Evolutionary conservation across 441 rosid species (phyloP), one percentile per base, ranked within the genome.

Genomic region (Flueggea neowawraea): DNA sequence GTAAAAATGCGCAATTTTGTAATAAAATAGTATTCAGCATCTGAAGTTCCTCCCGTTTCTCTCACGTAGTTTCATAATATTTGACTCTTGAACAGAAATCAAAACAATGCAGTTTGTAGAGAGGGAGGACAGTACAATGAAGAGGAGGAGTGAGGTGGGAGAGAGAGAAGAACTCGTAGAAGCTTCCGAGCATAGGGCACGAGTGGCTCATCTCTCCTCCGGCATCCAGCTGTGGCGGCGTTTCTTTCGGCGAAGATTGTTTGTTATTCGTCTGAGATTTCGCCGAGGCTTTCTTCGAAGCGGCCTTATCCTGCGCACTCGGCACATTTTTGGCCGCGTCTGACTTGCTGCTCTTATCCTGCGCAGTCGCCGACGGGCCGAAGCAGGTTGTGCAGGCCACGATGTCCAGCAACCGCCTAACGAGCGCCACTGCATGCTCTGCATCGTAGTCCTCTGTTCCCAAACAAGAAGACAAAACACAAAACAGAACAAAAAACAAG

Each of bases 301-400:
- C 73, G 33, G 69, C 63, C 84, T 77, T 90, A 41, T 63, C 76
- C 69, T 33, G 39, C 39, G 65, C 50, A 63, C 6, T 57, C 43
- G 63, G 67, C 63, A 58, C 81, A 70, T 76, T 70, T 68, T 78
- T 66, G 10, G 54, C 77, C 48, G 54, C 68, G 45, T 57, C 84
- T 57, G 41, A 67, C 48, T 51, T 73, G 54, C 73, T 72, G 52
- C 72, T 58, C 67, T 75, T 80, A 39, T 78, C 84, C 63, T 77
- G 76, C 61, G 56, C 43, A 22, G 59, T 53, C 41, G 67, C 59
- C 63, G 97, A 84, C 3, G 89, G 83, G 14, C 96, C 96, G 73
- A 84, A 82, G 67, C 85, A 63, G 53, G 90, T 71, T 31, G 88
- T 84, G 79, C 93, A 84, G n/a, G 88, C 85, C 12, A 79, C 80